These are phyloP conservation scores for Globisporangium barbulae DNA, from an alignment of 352 stramenopile species.

Conservation along the genomic window DNA sequence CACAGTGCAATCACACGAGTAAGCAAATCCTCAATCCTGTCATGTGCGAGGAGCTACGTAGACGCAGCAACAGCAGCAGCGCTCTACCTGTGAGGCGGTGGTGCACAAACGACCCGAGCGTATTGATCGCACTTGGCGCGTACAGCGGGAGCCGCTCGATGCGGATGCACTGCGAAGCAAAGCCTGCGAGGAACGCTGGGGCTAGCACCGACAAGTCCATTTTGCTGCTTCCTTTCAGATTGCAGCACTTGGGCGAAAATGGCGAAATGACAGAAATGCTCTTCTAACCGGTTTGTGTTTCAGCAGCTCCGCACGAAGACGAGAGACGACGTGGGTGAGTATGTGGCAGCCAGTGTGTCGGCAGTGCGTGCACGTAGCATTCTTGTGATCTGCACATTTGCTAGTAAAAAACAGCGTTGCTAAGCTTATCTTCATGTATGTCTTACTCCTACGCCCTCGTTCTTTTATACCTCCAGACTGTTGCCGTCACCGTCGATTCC, in stretches of 20 bases:
- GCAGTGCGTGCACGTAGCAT: too few species aligned
- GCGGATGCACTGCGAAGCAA: slow-evolving; percentile 38
- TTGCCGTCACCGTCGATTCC: slow-evolving; percentile 1
- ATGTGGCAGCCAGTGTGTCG: too few species aligned
- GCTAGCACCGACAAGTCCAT: slow-evolving; percentile 7
- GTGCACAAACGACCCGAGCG: slow-evolving; percentile 21
- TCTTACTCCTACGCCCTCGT: neutral
- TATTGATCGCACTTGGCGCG: slow-evolving; percentile 22
- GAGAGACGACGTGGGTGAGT: too few species aligned
- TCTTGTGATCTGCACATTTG: too few species aligned
- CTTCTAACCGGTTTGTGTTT: neutral
- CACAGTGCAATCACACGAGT: neutral
- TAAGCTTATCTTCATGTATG: neutral
- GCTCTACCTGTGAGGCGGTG: slow-evolving; percentile 40
- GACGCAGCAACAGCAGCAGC: neutral
- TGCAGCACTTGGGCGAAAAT: neutral
- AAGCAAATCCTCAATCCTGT: neutral
- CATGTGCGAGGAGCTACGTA: neutral
- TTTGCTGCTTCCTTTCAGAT: neutral
- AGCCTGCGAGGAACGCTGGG: slow-evolving; percentile 25
- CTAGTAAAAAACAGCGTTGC: neutral
- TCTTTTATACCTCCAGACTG: slow-evolving; percentile 3
- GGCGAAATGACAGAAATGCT: neutral
- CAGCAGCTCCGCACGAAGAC: neutral
- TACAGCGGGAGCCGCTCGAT: slow-evolving; percentile 21